Evolutionary conservation across 345 rosid genomes (phyloP).

Genomic region (Dovyalis caffra): DNA sequence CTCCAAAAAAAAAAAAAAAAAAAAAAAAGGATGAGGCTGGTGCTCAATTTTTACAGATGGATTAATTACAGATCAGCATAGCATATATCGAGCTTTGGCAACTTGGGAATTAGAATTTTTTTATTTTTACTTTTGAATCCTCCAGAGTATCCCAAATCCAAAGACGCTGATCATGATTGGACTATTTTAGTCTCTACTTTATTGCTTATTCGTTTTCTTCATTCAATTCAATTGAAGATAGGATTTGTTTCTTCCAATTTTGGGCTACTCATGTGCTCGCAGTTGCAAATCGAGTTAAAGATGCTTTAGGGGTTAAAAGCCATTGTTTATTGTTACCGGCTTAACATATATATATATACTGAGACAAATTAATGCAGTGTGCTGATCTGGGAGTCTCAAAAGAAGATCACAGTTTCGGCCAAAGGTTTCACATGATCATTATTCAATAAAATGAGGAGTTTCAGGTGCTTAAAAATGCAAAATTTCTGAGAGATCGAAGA

Average conservation of each 20-base stretch:
- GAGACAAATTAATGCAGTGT: neutral
- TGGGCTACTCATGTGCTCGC: constrained; percentile 7
- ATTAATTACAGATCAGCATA: neutral
- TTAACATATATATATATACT: neutral
- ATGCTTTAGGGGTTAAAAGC: neutral
- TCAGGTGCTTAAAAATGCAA: constrained; percentile 13
- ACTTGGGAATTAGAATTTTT: too few species aligned
- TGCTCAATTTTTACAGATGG: neutral
- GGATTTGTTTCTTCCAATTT: constrained; percentile 8
- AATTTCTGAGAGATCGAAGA: neutral
- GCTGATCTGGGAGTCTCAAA: neutral
- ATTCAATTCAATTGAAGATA: neutral
- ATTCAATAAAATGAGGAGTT: neutral
- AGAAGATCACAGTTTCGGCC: neutral
- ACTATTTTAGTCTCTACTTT: neutral
- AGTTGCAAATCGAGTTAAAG: too few species aligned
- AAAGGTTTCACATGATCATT: neutral
- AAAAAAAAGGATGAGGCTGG: neutral
- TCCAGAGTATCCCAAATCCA: too few species aligned
- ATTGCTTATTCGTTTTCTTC: neutral
- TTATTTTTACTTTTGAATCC: too few species aligned
- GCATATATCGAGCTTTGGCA: neutral
- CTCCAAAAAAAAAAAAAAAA: too few species aligned
- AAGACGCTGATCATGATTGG: too few species aligned
- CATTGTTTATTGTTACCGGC: neutral